A percentile compares a stretch with the other conserved stretches of the same genome.
phyloP scores from a whole-genome alignment of 352 stramenopile genomes.

The Pythium phragmiticola region DNA sequence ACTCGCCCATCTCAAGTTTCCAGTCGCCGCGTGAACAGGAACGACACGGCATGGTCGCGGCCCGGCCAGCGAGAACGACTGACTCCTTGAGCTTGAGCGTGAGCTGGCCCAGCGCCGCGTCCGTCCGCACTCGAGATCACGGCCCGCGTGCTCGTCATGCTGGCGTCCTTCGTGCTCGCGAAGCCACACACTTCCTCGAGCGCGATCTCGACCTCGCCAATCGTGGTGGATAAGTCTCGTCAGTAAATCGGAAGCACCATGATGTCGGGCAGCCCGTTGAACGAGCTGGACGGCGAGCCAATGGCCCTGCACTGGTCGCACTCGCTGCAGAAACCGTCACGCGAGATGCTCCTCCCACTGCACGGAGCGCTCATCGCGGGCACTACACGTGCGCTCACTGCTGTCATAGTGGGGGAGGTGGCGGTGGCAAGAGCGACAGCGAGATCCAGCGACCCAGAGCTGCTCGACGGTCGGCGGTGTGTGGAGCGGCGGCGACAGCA shows the following conservation, averaged over 20 bases:
- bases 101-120: conserved; percentile 71
- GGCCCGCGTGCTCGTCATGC: conserved; percentile 64
- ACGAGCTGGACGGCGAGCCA: conserved; percentile 55
- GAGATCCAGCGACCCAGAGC: no score
- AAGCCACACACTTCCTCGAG: conserved; percentile 79
- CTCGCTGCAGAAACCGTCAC: conserved; percentile 72
- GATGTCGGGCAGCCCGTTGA: conserved; percentile 76
- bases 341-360: conserved; percentile 72
- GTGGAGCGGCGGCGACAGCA: no score
- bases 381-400: no score
- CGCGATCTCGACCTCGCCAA: conserved; percentile 71
- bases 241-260: conserved; percentile 81
- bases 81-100: conserved; percentile 66
- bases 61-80: conserved; percentile 47
- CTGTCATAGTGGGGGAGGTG: no score
- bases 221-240: conserved; percentile 81
- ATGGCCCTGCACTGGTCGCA: conserved; percentile 66
- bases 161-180: conserved; percentile 56
- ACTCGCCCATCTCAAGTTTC: conserved; percentile 77
- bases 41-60: conserved; percentile 46
- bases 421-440: no score
- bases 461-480: no score
- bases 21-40: conserved; percentile 61
- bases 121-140: conserved; percentile 64
- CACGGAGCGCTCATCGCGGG: conserved; percentile 59